Evolutionary conservation across 495 filamentous ascomycete genomes (phyloP).

Genomic region (Xylaria castorea): DNA sequence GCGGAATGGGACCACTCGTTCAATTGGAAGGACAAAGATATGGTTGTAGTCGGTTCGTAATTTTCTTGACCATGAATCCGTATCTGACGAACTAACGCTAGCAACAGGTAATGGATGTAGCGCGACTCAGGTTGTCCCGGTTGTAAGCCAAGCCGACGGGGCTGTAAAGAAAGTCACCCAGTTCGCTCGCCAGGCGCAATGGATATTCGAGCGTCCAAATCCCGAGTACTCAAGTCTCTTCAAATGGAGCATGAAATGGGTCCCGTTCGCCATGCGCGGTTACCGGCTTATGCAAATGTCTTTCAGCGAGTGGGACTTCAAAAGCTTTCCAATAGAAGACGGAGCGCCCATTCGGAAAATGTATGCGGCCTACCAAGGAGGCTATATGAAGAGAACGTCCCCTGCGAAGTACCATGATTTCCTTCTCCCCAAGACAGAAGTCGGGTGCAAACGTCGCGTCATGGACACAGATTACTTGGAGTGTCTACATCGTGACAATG

Average conservation of each 20-base stretch:
- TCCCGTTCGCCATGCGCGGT: constrained; percentile 38
- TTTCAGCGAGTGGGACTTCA: constrained; percentile 44
- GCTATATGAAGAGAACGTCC: constrained; percentile 55
- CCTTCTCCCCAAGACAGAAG: constrained; percentile 64
- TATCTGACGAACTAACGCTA: constrained; percentile 2
- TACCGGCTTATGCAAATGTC: constrained; percentile 25
- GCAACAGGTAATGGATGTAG: constrained; percentile 48
- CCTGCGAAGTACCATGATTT: constrained; percentile 70
- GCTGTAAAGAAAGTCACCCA: constrained; percentile 65
- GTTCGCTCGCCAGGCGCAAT: constrained; percentile 68
- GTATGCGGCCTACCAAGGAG: constrained; percentile 50
- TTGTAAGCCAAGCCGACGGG: constrained; percentile 40
- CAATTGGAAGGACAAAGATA: constrained; percentile 56
- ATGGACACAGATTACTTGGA: constrained; percentile 63
- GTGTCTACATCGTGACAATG: constrained; percentile 58
- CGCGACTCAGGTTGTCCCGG: constrained; percentile 55
- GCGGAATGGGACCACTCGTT: constrained; percentile 60
- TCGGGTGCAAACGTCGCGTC: constrained; percentile 69
- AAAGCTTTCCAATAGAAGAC: constrained; percentile 43
- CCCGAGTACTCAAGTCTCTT: constrained; percentile 32
- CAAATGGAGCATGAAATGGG: constrained; percentile 29
- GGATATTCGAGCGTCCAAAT: constrained; percentile 56
- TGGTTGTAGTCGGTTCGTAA: constrained; percentile 59
- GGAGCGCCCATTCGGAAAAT: constrained; percentile 43
- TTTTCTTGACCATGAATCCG: constrained; percentile 33